Evolutionary conservation across 2,329 filamentous ascomycete species (phyloP).

Genomic region (Fusarium newnesense): DNA sequence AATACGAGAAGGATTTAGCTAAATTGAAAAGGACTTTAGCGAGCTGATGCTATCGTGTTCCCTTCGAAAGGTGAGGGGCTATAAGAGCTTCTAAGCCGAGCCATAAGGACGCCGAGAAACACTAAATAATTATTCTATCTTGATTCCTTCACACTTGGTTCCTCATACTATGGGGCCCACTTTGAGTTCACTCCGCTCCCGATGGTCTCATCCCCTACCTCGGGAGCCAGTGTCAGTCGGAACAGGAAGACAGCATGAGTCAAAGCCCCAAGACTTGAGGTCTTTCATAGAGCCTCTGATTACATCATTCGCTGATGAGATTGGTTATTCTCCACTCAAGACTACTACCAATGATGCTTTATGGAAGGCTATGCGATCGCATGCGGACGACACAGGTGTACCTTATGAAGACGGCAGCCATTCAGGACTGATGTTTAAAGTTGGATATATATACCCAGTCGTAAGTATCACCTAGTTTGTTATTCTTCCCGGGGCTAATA

Average conservation of each 20-base stretch:
- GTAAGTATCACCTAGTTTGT: neutral
- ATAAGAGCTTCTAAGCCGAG: neutral
- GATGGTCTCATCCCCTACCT: too few species aligned
- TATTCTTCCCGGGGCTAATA: rapidly evolving
- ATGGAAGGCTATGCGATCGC: neutral
- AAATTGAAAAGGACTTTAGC: neutral
- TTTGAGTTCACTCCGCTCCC: neutral
- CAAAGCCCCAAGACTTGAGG: neutral
- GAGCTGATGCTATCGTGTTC: neutral
- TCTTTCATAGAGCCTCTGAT: constrained; percentile 5
- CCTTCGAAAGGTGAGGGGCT: neutral
- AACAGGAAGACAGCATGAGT: too few species aligned
- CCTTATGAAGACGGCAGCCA: neutral
- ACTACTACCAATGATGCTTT: neutral
- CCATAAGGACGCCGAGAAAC: neutral
- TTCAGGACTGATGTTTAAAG: constrained; percentile 13
- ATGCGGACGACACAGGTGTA: constrained; percentile 2
- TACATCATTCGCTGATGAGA: neutral
- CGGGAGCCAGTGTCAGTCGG: rapidly evolving
- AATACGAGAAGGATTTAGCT: neutral
- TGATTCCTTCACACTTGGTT: neutral
- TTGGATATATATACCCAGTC: constrained; percentile 9
- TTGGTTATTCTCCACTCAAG: neutral
- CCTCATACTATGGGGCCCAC: neutral
- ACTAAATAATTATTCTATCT: rapidly evolving